Evolutionary conservation across 2,329 filamentous ascomycete genomes (phyloP).

Genomic region (Fusarium incarnatum): DNA sequence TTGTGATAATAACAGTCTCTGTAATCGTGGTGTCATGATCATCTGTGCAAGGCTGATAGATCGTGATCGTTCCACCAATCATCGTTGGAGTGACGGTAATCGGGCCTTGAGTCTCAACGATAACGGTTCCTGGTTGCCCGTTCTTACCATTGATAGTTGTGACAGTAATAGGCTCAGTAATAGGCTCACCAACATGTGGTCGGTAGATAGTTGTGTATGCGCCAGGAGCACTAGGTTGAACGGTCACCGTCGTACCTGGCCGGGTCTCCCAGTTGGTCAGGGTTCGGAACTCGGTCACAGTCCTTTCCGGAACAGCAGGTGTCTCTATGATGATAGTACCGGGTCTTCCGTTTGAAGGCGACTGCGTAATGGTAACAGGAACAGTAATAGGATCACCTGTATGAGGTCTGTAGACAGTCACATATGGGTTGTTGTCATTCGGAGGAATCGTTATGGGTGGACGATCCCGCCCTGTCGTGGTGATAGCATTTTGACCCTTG

Average conservation of each 20-base stretch:
- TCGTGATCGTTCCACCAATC: conserved; percentile 15
- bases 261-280: background rate
- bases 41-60: conserved; percentile 21
- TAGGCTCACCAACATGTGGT: background rate
- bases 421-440: conserved; percentile 28
- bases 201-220: background rate
- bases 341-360: conserved; percentile 17
- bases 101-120: background rate
- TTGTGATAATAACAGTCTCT: conserved; percentile 16
- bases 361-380: conserved; percentile 23
- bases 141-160: background rate
- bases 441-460: conserved; percentile 29
- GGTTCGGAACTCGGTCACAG: background rate
- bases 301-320: background rate
- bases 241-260: background rate
- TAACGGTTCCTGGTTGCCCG: background rate
- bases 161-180: background rate
- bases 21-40: conserved; percentile 15
- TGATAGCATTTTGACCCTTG: conserved; percentile 19
- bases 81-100: conserved; percentile 20
- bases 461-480: background rate
- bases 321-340: conserved; percentile 37
- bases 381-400: conserved; percentile 18
- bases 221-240: background rate
- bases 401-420: conserved; percentile 31